These are phyloP conservation scores for Erythrophleum ivorense DNA, from an alignment of 331 rosid species.

Conservation along the genomic window DNA sequence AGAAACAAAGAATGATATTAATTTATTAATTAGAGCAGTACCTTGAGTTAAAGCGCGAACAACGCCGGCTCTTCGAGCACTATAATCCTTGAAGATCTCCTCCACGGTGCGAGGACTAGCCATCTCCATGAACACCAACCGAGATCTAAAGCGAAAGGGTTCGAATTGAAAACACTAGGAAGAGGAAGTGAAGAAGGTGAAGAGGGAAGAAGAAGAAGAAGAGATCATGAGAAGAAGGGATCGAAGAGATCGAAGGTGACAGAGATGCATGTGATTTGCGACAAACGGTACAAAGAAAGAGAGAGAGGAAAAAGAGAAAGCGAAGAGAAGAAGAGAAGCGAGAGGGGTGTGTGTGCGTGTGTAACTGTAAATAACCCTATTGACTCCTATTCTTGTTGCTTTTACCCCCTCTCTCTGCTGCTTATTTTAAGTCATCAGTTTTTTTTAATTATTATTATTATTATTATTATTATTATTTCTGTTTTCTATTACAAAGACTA, in stretches of 20 bases:
- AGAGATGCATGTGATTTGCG: slow-evolving; percentile 37
- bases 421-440: too few species aligned
- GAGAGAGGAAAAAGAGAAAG: neutral
- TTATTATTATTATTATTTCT: too few species aligned
- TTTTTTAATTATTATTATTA: too few species aligned
- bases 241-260: slow-evolving; percentile 28
- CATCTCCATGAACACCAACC: slow-evolving; percentile 63
- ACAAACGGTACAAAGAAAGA: slow-evolving; percentile 3
- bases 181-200: neutral
- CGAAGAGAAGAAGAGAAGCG: neutral
- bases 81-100: slow-evolving; percentile 92
- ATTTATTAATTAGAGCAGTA: slow-evolving; percentile 1
- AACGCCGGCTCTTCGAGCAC: slow-evolving; percentile 76
- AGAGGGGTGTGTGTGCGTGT: neutral
- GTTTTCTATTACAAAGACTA: too few species aligned
- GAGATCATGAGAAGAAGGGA: slow-evolving; percentile 42
- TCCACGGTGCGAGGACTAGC: slow-evolving; percentile 85
- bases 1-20: neutral
- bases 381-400: neutral
- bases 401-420: neutral
- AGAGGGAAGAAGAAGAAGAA: slow-evolving; percentile 1
- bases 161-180: slow-evolving; percentile 15
- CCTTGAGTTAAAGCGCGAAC: slow-evolving; percentile 90
- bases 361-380: slow-evolving; percentile 1
- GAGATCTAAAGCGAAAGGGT: slow-evolving; percentile 52